Percentiles rank a stretch among this genome's conserved stretches.
Evolutionary conservation across 139 green algal species (phyloP).

Genomic region (Picochlorum costavermella): DNA sequence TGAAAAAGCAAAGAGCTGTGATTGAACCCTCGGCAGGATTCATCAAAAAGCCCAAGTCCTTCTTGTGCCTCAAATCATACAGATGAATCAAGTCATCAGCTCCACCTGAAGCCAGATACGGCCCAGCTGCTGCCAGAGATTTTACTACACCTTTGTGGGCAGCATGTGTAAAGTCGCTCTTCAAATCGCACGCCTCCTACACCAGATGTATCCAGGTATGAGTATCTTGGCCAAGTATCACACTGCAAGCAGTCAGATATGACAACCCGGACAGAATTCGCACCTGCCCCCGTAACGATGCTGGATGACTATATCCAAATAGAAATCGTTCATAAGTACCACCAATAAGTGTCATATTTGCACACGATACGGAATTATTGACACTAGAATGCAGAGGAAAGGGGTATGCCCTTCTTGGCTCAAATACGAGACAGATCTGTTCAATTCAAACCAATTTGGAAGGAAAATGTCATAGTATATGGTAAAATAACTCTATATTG

Average conservation of each 20-base stretch:
- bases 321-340: slow-evolving; percentile 79
- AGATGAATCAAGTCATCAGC: slow-evolving; percentile 72
- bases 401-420: too few species aligned
- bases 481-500: too few species aligned
- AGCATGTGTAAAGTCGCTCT: slow-evolving; percentile 43
- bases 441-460: too few species aligned
- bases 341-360: slow-evolving; percentile 43
- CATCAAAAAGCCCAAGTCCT: slow-evolving; percentile 74
- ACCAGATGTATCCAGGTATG: slow-evolving; percentile 7
- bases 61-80: slow-evolving; percentile 54
- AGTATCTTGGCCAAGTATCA: neutral
- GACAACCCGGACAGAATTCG: neutral
- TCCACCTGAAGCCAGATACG: slow-evolving; percentile 59
- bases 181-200: slow-evolving; percentile 15
- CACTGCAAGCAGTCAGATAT: neutral
- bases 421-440: too few species aligned
- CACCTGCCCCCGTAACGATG: neutral
- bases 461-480: too few species aligned
- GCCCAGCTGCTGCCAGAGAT: slow-evolving; percentile 49
- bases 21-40: slow-evolving; percentile 71
- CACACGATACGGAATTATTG: neutral
- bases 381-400: too few species aligned
- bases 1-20: slow-evolving; percentile 56
- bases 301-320: slow-evolving; percentile 44
- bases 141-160: slow-evolving; percentile 63